Evolutionary conservation across 805 yeast genomes (phyloP), one percentile per base, ranked within the genome.

Genomic region (Naumovozyma castellii): DNA sequence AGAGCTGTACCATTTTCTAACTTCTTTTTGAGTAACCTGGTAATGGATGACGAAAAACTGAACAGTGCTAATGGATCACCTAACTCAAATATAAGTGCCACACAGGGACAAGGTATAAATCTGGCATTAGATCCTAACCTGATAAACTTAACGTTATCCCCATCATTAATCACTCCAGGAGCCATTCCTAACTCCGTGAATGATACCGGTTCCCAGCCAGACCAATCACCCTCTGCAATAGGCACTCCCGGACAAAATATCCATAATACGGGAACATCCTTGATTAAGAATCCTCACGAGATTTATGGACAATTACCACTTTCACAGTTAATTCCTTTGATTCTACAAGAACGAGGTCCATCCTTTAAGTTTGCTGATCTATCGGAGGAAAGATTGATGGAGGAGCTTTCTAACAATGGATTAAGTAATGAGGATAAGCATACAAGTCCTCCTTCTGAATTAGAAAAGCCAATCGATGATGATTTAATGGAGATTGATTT

Each of bases 301-400:
- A 33, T 49, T 3, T 60, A 45, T 41, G 59, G 57, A 8, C 43
- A 67, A 34, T 61, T 76, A 44, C 61, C 76, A 0, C 52, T 80
- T 27, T 65, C 68, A 14, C 78, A 77, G 47, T 54, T 80, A 28
- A 73, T 80, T 18, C 82, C 82, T 3, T 62, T 75, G 31, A 76
- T 80, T 25, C 63, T 79, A 33, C 61, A 62, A 22, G 79, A 78
- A 47, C 59, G 76, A 25, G 75, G 78, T n/a, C 66, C 79, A 3
- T 53, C 53, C 10, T 45, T 46, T 18, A 51, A 48, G 33, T 79
- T 80, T 46, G 51, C 70, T 5, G 67, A 74, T 42, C 54, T 80
- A 2, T 69, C 79, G 1, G 86, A 80, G 50, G 75, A 70, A 2
- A 61, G 61, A 3, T 48, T 80, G 2, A 37, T 49, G 8, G 58